These are phyloP conservation scores for Coffea eugenioides DNA, from an alignment of 257 asterid species.

Conservation along the genomic window DNA sequence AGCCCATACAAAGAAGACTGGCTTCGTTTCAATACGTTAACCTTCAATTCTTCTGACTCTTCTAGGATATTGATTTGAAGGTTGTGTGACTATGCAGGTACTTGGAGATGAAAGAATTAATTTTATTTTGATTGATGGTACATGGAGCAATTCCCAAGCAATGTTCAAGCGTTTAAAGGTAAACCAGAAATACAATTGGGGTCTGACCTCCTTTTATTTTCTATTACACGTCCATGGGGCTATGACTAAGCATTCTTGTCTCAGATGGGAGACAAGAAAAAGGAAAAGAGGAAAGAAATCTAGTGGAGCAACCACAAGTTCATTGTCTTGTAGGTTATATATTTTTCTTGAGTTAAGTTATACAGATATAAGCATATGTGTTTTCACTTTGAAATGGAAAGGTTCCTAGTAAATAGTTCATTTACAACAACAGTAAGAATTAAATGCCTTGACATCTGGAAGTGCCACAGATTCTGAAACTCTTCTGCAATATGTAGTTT, in stretches of 20 bases:
- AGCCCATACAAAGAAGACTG: not conserved
- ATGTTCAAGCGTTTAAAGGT: conserved; percentile 96
- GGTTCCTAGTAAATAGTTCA: not conserved
- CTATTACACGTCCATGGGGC: not conserved
- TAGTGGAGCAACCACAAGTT: not conserved
- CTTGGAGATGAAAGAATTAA: conserved; percentile 43
- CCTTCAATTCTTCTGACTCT: not conserved
- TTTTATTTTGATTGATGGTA: conserved; percentile 87
- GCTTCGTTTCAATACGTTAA: not conserved
- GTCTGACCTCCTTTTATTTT: not conserved
- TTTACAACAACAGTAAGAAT: too few relatives aligned
- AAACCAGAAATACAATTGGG: conserved; percentile 2
- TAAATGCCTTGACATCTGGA: not conserved
- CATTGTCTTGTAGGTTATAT: not conserved
- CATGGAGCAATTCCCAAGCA: conserved; percentile 96
- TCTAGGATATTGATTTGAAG: not conserved
- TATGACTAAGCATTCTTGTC: not conserved
- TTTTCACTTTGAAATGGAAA: not conserved
- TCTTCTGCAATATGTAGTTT: not conserved
- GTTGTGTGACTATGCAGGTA: conserved; percentile 33
- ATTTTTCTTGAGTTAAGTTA: not conserved
- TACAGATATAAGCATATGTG: not conserved
- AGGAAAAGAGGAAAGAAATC: too few relatives aligned
- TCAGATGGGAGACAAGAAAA: not conserved
- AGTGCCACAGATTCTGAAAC: not conserved